A percentile compares a stretch with the other conserved stretches of the same genome.
Conservation (phyloP, 257 asterid genomes). For the Echium plantagineum region DNA sequence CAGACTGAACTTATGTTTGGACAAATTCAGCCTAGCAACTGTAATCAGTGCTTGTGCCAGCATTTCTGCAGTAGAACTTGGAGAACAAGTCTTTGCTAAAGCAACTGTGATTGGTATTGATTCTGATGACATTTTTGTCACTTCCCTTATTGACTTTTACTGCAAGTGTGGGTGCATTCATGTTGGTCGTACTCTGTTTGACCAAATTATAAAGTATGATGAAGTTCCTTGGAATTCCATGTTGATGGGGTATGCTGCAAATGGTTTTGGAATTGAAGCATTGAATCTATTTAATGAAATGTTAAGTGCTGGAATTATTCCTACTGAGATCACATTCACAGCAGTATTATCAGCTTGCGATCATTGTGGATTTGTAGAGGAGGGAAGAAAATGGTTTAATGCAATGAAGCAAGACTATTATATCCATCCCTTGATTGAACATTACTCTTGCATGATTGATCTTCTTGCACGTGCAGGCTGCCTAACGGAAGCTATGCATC, state of each 20-base stretch:
- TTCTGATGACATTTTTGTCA: constrained; percentile 40
- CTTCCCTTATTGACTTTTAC: constrained; percentile 68
- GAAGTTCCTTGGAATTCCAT: constrained; percentile 73
- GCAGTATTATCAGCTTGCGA: constrained; percentile 85
- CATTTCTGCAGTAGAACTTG: constrained; percentile 53
- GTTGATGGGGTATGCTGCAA: constrained; percentile 88
- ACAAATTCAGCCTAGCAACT: constrained; percentile 49
- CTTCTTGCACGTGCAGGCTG: constrained; percentile 63
- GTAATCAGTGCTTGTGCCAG: constrained; percentile 74
- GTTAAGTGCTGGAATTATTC: constrained; percentile 36
- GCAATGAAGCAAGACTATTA: constrained; percentile 47
- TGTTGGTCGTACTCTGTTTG: constrained; percentile 43
- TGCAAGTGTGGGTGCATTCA: constrained; percentile 68
- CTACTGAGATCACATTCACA: constrained; percentile 54
- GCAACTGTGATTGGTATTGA: constrained; percentile 53
- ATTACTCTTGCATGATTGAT: constrained; percentile 88
- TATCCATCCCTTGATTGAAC: constrained; percentile 66
- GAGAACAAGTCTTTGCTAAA: constrained; percentile 70
- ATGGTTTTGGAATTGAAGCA: constrained; percentile 62
- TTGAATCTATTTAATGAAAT: constrained; percentile 53
- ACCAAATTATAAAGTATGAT: constrained; percentile 39
- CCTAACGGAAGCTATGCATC: constrained; percentile 50
- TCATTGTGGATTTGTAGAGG: constrained; percentile 86
- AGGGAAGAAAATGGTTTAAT: constrained; percentile 59
- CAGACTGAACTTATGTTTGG: constrained; percentile 34